Percentiles rank a stretch among this genome's conserved stretches.
phyloP scores from a whole-genome alignment of 257 asterid genomes.

The Gentiana dahurica region DNA sequence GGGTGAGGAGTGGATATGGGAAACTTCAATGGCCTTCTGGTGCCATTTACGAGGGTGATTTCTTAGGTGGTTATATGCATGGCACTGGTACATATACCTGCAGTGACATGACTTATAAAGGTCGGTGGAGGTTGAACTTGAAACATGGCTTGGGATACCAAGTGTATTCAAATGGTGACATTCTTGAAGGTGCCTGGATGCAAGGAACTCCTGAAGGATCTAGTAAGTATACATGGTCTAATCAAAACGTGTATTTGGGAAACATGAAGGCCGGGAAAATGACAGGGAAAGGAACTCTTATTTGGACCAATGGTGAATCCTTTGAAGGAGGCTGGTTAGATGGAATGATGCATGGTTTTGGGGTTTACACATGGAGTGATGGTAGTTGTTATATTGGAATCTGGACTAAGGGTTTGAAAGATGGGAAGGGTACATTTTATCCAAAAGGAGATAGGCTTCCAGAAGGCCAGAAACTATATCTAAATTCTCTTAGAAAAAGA shows the following conservation, averaged over 20 bases:
- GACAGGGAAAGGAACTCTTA: slow-evolving; percentile 92
- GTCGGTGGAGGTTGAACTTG: slow-evolving; percentile 73
- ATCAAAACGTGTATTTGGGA: slow-evolving; percentile 79
- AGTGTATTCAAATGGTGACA: slow-evolving; percentile 61
- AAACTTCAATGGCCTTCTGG: slow-evolving; percentile 72
- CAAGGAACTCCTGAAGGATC: slow-evolving; percentile 91
- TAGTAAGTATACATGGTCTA: slow-evolving; percentile 85
- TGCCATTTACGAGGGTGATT: slow-evolving; percentile 81
- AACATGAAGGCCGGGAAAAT: slow-evolving; percentile 76
- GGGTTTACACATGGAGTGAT: slow-evolving; percentile 76
- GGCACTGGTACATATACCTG: slow-evolving; percentile 64
- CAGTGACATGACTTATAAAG: slow-evolving; percentile 48
- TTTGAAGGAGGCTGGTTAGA: slow-evolving; percentile 82
- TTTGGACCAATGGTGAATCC: slow-evolving; percentile 77
- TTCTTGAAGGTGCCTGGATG: slow-evolving; percentile 91
- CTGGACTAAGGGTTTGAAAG: slow-evolving; percentile 88
- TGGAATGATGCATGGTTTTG: slow-evolving; percentile 84
- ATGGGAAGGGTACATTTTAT: slow-evolving; percentile 89
- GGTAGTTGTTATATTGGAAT: slow-evolving; percentile 83
- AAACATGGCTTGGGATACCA: slow-evolving; percentile 95
- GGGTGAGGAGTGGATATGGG: slow-evolving; percentile 87
- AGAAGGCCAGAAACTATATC: slow-evolving; percentile 52
- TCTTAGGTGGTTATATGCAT: slow-evolving; percentile 76
- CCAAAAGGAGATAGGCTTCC: slow-evolving; percentile 70
- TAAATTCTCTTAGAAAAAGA: slow-evolving; percentile 71